Evolutionary conservation across 1,139 yeast genomes (phyloP), one percentile per base, ranked within the genome.

Genomic region (Yamadazyma conglobata): DNA sequence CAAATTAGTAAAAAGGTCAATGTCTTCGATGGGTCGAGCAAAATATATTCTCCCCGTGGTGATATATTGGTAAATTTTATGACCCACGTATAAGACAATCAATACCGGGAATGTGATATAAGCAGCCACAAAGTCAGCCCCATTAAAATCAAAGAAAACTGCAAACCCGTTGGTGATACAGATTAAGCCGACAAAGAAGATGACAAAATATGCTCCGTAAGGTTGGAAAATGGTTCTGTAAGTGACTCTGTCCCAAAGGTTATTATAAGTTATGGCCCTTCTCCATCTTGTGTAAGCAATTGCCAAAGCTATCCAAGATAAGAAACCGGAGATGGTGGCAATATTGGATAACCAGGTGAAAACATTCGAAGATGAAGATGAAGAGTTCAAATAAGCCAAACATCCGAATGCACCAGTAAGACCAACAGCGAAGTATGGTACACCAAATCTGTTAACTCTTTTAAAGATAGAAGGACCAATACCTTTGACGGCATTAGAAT

Each of bases 281-380:
- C 77, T 70, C 70, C 73, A 75, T 50, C 78, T 63, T 28, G 73
- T 35, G 42, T 73, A 73, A 14, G 77, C 64, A 22, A 61, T 47
- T 13, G 67, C 47, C 20, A 70, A 60, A 27, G 64, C 64, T 31
- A 79, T 60, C 89, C 91, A 83, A 4, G 84, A 73, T 34, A 81
- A 51, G 32, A 82, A 66, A 29, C 88, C 89, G 25, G 81, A 77
- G 40, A 81, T 77, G 19, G 88, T 77, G 22, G 80, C 80, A 40
- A 79, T 77, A 50, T 79, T 80, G 32, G 82, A 79, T 40, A 82
- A 77, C 65, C 83, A 80, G 31, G 60, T 60, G 57, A 82, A 81
- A n/a, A 79, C 73, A 16, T 61, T 57, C 5, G 75, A 60, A 0
- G 86, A 69, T 3, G 70, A 56, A 2, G 74, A 56, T 1, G 83